Evolutionary conservation across 2,329 filamentous ascomycete genomes (phyloP).

Genomic region (Sarocladium oryzae): DNA sequence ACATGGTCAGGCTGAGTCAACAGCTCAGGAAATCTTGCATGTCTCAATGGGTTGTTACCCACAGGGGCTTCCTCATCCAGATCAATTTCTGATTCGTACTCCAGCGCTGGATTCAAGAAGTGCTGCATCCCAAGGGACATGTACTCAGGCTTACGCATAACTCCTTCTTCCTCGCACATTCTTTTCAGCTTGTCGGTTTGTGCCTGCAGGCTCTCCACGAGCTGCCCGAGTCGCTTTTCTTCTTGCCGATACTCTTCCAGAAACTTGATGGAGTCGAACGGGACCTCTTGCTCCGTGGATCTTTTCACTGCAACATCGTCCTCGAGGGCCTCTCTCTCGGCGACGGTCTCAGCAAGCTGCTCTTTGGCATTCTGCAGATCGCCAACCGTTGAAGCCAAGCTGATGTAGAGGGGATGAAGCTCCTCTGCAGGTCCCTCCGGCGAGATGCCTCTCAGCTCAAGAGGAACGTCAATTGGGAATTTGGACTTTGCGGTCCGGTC

Average conservation of each 20-base stretch:
- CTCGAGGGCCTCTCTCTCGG: constrained; percentile 24
- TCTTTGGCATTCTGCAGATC: constrained; percentile 42
- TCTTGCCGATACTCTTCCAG: constrained; percentile 26
- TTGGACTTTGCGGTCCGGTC: background rate
- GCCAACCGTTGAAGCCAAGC: constrained; percentile 35
- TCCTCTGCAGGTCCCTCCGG: constrained; percentile 29
- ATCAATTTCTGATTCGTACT: constrained; percentile 33
- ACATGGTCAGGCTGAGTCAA: constrained; percentile 43
- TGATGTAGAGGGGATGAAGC: constrained; percentile 40
- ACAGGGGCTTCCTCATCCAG: constrained; percentile 26
- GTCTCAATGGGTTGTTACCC: constrained; percentile 25
- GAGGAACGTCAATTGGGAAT: constrained; percentile 19
- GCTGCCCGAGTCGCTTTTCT: constrained; percentile 27
- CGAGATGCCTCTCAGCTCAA: constrained; percentile 29
- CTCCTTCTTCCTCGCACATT: constrained; percentile 33
- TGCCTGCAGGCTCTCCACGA: constrained; percentile 22
- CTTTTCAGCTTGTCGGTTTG: constrained; percentile 23
- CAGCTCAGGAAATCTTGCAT: constrained; percentile 37
- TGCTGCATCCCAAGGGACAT: constrained; percentile 32
- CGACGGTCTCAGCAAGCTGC: constrained; percentile 36
- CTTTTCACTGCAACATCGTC: constrained; percentile 22
- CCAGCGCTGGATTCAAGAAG: constrained; percentile 29
- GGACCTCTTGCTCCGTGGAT: constrained; percentile 13
- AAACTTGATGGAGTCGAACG: background rate
- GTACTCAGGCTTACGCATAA: constrained; percentile 32